A percentile compares a stretch with the other conserved stretches of the same genome.
phyloP scores from a whole-genome alignment of 2,329 filamentous ascomycete genomes.

The Beauveria rudraprayagi region DNA sequence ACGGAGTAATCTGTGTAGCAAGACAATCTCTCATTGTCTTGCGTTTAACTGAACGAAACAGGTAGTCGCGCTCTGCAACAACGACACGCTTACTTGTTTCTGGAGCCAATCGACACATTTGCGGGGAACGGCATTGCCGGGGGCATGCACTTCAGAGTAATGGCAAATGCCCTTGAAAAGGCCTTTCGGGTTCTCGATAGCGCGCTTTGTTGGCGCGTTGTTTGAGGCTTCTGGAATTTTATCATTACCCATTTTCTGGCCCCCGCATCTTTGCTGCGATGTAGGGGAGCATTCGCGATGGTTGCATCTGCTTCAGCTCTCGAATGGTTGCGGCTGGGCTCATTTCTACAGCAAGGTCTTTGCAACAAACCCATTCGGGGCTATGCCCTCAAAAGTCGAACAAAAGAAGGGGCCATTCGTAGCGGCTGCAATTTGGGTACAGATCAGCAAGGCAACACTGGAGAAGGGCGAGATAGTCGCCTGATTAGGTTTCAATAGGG shows the following conservation, averaged over 20 bases:
- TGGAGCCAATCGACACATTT: neutral
- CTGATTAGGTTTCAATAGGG: conserved; percentile 7
- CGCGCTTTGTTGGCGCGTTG: neutral
- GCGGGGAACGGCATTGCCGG: neutral
- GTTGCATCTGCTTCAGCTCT: neutral
- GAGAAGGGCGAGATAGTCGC: neutral
- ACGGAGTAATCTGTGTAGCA: neutral
- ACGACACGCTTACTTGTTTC: neutral
- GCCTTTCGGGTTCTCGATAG: neutral
- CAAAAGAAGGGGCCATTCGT: neutral
- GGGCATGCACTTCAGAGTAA: neutral
- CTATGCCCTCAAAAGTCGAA: neutral
- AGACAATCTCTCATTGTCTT: too few relatives aligned
- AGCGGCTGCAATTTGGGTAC: neutral
- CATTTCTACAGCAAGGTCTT: neutral
- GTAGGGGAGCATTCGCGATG: neutral
- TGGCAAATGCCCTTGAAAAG: too few relatives aligned
- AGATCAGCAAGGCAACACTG: neutral
- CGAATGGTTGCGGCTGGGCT: neutral
- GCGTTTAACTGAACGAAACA: too few relatives aligned
- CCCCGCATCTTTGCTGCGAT: neutral
- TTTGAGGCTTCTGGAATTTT: neutral
- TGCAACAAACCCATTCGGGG: neutral
- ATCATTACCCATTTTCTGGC: neutral
- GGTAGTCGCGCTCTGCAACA: too few relatives aligned